Percentiles rank a stretch among this genome's conserved stretches.
These are phyloP conservation scores for Leishmania amazonensis DNA, from an alignment of 208 protist genomes.

Conservation along the genomic window DNA sequence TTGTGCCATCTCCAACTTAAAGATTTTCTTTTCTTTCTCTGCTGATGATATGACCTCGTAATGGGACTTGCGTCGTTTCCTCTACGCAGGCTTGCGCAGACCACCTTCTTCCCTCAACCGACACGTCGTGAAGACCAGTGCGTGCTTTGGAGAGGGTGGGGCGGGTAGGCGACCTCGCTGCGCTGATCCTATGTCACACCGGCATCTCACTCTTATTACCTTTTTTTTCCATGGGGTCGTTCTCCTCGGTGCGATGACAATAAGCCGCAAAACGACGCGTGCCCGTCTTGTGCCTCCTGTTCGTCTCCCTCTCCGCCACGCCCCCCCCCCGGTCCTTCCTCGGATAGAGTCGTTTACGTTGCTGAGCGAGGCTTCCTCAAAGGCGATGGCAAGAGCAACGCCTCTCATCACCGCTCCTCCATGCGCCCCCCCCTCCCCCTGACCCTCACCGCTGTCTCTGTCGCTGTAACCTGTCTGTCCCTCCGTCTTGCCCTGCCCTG, in stretches of 20 bases:
- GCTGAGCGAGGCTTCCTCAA: neutral
- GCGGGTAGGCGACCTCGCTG: neutral
- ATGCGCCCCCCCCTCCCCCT: neutral
- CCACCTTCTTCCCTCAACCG: neutral
- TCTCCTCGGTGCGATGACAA: neutral
- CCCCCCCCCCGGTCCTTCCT: neutral
- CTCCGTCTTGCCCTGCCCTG: neutral
- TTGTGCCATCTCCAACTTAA: slow-evolving; percentile 13
- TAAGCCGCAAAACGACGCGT: neutral
- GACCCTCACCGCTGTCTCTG: neutral
- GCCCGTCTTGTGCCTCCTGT: neutral
- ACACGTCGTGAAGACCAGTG: neutral
- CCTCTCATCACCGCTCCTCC: neutral
- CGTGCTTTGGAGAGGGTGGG: neutral
- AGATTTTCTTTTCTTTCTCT: neutral
- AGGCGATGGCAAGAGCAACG: neutral
- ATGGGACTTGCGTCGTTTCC: neutral
- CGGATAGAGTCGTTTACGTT: neutral
- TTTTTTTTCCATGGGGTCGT: too few relatives aligned
- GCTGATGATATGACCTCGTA: neutral
- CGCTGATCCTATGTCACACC: neutral
- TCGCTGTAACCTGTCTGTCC: neutral
- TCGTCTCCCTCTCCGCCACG: neutral
- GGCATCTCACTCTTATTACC: too few relatives aligned
- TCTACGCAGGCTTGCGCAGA: neutral